These are phyloP conservation scores for Citrullus colocynthis DNA, from an alignment of 306 rosid species.

Conservation along the genomic window DNA sequence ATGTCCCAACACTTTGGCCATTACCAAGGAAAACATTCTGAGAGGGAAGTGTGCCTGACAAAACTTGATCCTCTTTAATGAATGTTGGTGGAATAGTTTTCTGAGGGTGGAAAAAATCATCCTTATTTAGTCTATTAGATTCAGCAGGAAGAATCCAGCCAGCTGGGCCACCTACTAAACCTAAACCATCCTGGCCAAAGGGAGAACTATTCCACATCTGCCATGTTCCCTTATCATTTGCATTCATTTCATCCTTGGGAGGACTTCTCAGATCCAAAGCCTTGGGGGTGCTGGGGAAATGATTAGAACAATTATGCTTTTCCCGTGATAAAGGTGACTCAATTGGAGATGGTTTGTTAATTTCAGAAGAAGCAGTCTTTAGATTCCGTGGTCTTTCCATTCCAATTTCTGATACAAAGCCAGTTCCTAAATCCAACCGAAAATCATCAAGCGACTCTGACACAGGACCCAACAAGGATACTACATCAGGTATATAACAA, in stretches of 20 bases:
- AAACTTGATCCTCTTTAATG: conserved; percentile 53
- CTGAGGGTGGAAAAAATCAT: conserved; percentile 59
- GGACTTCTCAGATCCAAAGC: conserved; percentile 36
- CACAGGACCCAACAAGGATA: conserved; percentile 85
- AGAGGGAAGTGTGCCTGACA: conserved; percentile 49
- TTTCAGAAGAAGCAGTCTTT: conserved; percentile 55
- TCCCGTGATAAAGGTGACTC: conserved; percentile 91
- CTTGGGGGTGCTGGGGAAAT: conserved; percentile 31
- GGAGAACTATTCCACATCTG: conserved; percentile 90
- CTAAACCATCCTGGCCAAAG: conserved; percentile 90
- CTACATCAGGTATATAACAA: conserved; percentile 79
- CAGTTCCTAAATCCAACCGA: conserved; percentile 60
- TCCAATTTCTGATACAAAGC: conserved; percentile 44
- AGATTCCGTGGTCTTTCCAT: conserved; percentile 40
- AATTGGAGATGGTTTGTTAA: conserved; percentile 78
- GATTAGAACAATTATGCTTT: conserved; percentile 46
- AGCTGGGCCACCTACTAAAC: conserved; percentile 65
- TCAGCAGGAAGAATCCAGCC: conserved; percentile 73
- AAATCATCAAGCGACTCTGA: conserved; percentile 92
- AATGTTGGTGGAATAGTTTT: conserved; percentile 66
- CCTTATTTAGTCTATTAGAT: conserved; percentile 47
- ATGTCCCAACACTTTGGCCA: conserved; percentile 56
- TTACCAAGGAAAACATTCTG: conserved; percentile 54
- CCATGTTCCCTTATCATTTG: conserved; percentile 77
- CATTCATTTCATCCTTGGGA: conserved; percentile 36